Conservation (phyloP, 805 yeast genomes). For the Candida tallmaniae region DNA sequence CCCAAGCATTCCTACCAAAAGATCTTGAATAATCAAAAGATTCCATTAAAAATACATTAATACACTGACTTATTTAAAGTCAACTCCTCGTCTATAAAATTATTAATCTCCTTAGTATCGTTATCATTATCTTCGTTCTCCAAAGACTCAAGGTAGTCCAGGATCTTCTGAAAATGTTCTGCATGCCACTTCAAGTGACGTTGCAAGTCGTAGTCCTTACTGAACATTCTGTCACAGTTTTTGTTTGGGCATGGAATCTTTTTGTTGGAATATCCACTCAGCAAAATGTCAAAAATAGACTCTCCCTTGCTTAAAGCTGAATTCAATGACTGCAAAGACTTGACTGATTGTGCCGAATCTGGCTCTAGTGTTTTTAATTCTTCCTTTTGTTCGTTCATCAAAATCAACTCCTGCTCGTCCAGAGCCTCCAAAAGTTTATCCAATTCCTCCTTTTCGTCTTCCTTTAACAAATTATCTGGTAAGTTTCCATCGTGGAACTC, state of each 20-base stretch:
- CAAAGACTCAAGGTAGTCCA: constrained; percentile 23
- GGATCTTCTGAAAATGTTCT: constrained; percentile 26
- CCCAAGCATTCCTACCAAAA: too few relatives aligned
- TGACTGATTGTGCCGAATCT: constrained; percentile 6
- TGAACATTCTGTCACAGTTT: constrained; percentile 52
- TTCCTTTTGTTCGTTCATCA: not conserved
- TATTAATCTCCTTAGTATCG: constrained; percentile 2
- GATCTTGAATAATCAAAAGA: too few relatives aligned
- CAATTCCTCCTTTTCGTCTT: constrained; percentile 18
- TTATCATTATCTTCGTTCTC: constrained; percentile 6
- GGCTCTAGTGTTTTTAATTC: constrained; percentile 7
- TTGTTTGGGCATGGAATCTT: constrained; percentile 42
- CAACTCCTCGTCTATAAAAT: constrained; percentile 12
- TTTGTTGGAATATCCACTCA: constrained; percentile 31
- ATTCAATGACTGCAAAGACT: constrained; percentile 8
- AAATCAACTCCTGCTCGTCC: too few relatives aligned
- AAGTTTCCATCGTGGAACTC: constrained; percentile 40
- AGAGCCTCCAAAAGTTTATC: constrained; percentile 15
- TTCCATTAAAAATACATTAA: not conserved
- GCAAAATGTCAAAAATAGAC: constrained; percentile 33
- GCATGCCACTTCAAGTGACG: constrained; percentile 55
- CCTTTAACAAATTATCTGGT: constrained; percentile 28
- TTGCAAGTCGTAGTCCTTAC: constrained; percentile 42
- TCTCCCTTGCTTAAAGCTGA: constrained; percentile 14
- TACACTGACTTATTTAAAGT: constrained; percentile 3